Evolutionary conservation across 1,139 yeast genomes (phyloP).

Genomic region (Lodderomyces metapsilosis): DNA sequence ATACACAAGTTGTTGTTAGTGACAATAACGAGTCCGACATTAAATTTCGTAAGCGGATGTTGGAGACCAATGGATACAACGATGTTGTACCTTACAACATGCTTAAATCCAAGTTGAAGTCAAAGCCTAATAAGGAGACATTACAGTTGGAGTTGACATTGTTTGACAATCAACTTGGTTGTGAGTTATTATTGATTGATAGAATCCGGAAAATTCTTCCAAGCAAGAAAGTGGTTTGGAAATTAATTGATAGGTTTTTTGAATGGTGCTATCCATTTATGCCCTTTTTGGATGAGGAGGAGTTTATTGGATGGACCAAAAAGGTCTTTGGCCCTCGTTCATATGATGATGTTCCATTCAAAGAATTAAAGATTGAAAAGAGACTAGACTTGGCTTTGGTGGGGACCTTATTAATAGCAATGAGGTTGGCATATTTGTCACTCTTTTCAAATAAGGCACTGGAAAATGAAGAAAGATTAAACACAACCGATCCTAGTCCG

Average conservation of each 20-base stretch:
- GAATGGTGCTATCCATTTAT: constrained; percentile 32
- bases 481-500: constrained; percentile 21
- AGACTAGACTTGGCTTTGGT: constrained; percentile 33
- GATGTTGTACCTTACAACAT: constrained; percentile 37
- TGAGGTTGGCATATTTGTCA: constrained; percentile 33
- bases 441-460: constrained; percentile 32
- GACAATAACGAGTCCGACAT: constrained; percentile 15
- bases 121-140: constrained; percentile 18
- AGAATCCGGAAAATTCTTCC: constrained; percentile 34
- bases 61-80: constrained; percentile 36
- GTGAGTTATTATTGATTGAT: constrained; percentile 31
- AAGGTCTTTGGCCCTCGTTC: constrained; percentile 27
- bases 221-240: constrained; percentile 31
- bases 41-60: constrained; percentile 29
- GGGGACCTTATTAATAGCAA: constrained; percentile 29
- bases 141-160: constrained; percentile 30
- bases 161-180: constrained; percentile 28
- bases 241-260: constrained; percentile 31
- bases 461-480: constrained; percentile 27
- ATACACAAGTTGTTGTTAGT: constrained; percentile 21
- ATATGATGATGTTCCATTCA: constrained; percentile 21
- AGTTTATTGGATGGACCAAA: constrained; percentile 20
- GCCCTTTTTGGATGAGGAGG: constrained; percentile 36
- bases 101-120: constrained; percentile 19
- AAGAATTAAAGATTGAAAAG: constrained; percentile 23